A percentile compares a stretch with the other conserved stretches of the same genome.
phyloP scores from a whole-genome alignment of 768 basidiomycete genomes.

The Amyloporia xantha region DNA sequence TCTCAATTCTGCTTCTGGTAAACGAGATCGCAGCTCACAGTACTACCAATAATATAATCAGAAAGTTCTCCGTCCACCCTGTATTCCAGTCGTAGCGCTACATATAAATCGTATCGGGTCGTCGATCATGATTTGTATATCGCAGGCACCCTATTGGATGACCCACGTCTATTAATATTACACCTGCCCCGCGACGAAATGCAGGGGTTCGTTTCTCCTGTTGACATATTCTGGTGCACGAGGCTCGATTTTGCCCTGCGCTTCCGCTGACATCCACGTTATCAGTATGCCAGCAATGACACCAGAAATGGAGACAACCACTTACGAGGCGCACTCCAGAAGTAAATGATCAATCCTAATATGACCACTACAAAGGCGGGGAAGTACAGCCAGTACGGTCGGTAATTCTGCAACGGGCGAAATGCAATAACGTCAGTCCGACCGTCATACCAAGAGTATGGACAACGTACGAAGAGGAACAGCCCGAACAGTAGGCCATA shows the following conservation, averaged over 20 bases:
- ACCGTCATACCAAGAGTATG: slow-evolving; percentile 11
- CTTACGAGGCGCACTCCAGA: slow-evolving; percentile 81
- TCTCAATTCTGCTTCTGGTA: too few species aligned
- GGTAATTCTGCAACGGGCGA: too few species aligned
- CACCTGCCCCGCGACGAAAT: slow-evolving; percentile 15
- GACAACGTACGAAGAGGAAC: slow-evolving; percentile 43
- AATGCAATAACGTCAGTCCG: too few species aligned
- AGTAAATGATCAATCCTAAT: slow-evolving; percentile 71
- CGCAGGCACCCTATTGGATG: neutral
- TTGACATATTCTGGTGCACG: slow-evolving; percentile 52
- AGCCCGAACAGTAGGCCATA: slow-evolving; percentile 77
- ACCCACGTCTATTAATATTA: neutral
- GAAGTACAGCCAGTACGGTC: too few species aligned
- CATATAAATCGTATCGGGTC: neutral
- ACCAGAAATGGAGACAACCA: slow-evolving; percentile 14
- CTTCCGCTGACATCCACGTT: too few species aligned
- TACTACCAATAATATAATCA: neutral
- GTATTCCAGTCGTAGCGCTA: slow-evolving; percentile 1
- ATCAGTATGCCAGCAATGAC: neutral
- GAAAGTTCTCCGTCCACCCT: neutral
- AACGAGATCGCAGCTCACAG: too few species aligned
- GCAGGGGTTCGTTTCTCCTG: slow-evolving; percentile 13
- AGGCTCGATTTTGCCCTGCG: slow-evolving; percentile 60
- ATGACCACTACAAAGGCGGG: slow-evolving; percentile 67
- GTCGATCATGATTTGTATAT: neutral